A percentile compares a stretch with the other conserved stretches of the same genome.
Evolutionary conservation across 345 rosid species (phyloP).

Genomic region (Litchi chinensis): DNA sequence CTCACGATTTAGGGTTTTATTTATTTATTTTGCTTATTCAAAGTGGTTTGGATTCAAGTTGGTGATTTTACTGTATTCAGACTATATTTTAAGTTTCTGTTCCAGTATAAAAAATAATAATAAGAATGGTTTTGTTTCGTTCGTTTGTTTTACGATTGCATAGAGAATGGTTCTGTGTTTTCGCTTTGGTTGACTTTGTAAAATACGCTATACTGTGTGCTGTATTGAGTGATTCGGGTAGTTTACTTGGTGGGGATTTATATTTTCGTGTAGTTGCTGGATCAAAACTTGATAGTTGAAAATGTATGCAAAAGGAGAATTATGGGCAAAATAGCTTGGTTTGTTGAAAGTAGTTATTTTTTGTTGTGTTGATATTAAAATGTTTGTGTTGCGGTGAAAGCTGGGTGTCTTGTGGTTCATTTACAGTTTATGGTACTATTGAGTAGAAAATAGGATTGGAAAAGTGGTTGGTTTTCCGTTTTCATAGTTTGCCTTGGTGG

Average conservation of each 20-base stretch:
- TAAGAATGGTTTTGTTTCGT: no score
- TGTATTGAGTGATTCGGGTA: background rate
- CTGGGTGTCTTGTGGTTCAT: background rate
- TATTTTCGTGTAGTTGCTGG: background rate
- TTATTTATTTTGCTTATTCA: no score
- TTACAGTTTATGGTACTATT: background rate
- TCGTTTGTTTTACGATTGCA: no score
- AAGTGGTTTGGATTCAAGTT: background rate
- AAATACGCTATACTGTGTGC: no score
- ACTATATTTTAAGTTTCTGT: background rate
- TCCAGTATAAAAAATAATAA: background rate
- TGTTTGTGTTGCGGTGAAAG: background rate
- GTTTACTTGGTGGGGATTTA: background rate
- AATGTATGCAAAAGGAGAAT: background rate
- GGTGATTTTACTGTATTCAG: background rate
- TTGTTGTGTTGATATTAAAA: background rate
- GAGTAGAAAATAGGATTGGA: background rate
- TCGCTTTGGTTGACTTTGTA: no score
- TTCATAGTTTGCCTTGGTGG: background rate
- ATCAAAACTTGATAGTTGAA: background rate
- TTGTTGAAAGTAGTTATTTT: background rate
- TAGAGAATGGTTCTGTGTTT: no score
- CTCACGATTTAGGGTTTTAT: conserved; percentile 7
- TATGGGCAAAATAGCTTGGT: background rate
- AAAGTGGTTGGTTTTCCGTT: background rate